Percentiles rank a stretch among this genome's conserved stretches.
Evolutionary conservation across 306 rosid genomes (phyloP).

Genomic region (Hylodesmum podocarpum): DNA sequence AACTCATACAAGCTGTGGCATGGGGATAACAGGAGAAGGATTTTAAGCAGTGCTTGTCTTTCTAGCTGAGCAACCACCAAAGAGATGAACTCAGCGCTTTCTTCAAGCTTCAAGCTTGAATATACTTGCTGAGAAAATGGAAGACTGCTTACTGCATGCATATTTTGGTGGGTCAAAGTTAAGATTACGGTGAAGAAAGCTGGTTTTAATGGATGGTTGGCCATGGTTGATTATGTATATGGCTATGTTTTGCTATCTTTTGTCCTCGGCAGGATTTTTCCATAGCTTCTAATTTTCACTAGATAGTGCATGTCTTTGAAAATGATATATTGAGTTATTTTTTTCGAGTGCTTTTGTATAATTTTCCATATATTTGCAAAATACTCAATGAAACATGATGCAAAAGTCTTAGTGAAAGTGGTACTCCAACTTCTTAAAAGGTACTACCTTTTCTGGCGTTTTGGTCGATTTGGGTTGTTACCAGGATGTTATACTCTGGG

Average conservation of each 20-base stretch:
- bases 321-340: background rate
- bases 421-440: too few relatives aligned
- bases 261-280: background rate
- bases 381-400: background rate
- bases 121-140: constrained; percentile 14
- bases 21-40: background rate
- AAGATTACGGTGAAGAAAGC: background rate
- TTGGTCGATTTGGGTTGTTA: background rate
- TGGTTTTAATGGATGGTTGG: background rate
- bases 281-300: background rate
- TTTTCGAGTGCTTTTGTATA: background rate
- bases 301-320: background rate
- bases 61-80: constrained; percentile 4
- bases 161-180: background rate
- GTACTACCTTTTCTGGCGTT: background rate
- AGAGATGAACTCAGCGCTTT: background rate
- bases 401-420: background rate
- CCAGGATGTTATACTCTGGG: background rate
- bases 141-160: background rate
- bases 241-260: background rate
- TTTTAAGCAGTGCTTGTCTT: background rate
- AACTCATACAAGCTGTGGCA: constrained; percentile 1
- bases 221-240: background rate
- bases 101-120: background rate
- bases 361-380: background rate